A percentile compares a stretch with the other conserved stretches of the same genome.
phyloP scores from a whole-genome alignment of 345 rosid species.

The Citrus trifoliata region DNA sequence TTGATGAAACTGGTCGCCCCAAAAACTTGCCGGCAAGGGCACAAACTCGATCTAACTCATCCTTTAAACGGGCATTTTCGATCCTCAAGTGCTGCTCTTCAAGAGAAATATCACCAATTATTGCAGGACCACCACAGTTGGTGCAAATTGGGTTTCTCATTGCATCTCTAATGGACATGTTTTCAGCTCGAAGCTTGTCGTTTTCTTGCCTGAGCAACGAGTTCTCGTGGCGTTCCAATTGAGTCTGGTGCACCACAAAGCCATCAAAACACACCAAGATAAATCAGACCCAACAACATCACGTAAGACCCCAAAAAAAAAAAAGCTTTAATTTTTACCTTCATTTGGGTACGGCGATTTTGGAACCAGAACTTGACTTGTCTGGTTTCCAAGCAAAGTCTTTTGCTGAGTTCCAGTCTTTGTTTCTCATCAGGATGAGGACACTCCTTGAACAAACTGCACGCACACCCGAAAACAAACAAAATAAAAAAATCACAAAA shows the following conservation, averaged over 20 bases:
- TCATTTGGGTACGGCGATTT: conserved; percentile 96
- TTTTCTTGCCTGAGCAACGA: conserved; percentile 76
- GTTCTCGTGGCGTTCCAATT: conserved; percentile 90
- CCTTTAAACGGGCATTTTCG: conserved; percentile 82
- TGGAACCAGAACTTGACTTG: conserved; percentile 99
- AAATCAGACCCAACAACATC: too few relatives aligned
- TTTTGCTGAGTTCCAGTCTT: conserved; percentile 67
- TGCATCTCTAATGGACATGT: conserved; percentile 86
- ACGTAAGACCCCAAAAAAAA: too few relatives aligned
- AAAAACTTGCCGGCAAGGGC: conserved; percentile 87
- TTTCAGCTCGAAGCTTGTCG: conserved; percentile 85
- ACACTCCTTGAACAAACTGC: conserved; percentile 79
- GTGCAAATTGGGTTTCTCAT: conserved; percentile 88
- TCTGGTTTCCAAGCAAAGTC: conserved; percentile 83
- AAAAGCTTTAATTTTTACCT: conserved; percentile 34
- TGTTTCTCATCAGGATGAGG: conserved; percentile 98
- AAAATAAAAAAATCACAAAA: not conserved
- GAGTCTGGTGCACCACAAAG: conserved; percentile 46
- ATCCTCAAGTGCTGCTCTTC: conserved; percentile 90
- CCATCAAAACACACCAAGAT: too few relatives aligned
- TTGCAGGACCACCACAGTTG: conserved; percentile 89
- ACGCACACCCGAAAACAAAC: not conserved
- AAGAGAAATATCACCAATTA: conserved; percentile 69
- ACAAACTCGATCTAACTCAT: conserved; percentile 81
- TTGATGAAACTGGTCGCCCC: conserved; percentile 66